Conservation (phyloP, 805 yeast species). For the Yarrowia hollandica region DNA sequence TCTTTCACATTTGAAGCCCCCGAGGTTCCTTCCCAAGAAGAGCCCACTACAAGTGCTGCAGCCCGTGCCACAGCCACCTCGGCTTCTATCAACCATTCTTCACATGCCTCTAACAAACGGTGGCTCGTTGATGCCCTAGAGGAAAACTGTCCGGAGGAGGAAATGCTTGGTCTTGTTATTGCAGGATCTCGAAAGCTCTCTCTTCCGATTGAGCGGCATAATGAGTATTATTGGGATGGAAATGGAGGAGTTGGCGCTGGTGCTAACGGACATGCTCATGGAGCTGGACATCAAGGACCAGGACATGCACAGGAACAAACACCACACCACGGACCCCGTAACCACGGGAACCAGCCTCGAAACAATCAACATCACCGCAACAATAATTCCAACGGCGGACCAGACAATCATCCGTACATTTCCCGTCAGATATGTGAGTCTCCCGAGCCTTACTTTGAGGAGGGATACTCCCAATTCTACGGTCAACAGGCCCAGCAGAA, state of each 20-base stretch:
- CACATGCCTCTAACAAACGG: constrained; percentile 10
- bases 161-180: constrained; percentile 21
- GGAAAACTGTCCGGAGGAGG: constrained; percentile 20
- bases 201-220: constrained; percentile 19
- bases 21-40: constrained; percentile 13
- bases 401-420: not conserved
- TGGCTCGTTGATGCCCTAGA: constrained; percentile 19
- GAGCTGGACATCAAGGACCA: not conserved
- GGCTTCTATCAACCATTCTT: not conserved
- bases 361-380: not conserved
- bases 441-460: constrained; percentile 3
- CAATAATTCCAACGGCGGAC: not conserved
- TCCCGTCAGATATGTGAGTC: constrained; percentile 6
- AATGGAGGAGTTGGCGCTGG: not conserved
- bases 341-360: not conserved
- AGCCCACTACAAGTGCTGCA: not conserved
- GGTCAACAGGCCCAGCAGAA: constrained; percentile 21
- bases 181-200: constrained; percentile 18
- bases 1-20: not conserved
- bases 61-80: constrained; percentile 5
- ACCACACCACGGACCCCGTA: not conserved
- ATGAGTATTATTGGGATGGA: constrained; percentile 19
- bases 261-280: not conserved
- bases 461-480: constrained; percentile 18
- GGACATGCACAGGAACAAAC: not conserved